Evolutionary conservation across 208 protist species (phyloP).

Genomic region (Leishmania amazonensis): DNA sequence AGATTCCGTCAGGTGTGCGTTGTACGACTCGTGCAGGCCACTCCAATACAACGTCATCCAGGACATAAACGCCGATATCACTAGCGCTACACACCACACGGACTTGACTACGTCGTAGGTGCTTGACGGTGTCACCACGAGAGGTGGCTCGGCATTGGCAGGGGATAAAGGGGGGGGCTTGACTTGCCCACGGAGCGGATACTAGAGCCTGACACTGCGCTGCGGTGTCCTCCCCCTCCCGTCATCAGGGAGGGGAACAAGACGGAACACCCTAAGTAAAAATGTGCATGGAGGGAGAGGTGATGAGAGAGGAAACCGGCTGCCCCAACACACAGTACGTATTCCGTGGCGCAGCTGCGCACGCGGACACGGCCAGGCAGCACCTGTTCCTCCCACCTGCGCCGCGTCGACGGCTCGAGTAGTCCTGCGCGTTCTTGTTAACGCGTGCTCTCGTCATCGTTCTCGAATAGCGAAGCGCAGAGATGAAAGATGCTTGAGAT

Average conservation of each 20-base stretch:
- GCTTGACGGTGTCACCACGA: not conserved
- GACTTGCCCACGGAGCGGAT: not conserved
- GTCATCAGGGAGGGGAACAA: not conserved
- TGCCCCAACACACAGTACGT: not conserved
- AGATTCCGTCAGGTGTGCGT: not conserved
- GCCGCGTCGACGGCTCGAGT: not conserved
- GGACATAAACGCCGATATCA: not conserved
- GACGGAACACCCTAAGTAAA: not conserved
- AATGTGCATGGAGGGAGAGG: not conserved
- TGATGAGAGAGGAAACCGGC: not conserved
- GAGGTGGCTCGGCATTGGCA: not conserved
- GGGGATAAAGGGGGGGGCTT: not conserved
- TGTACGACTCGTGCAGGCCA: slow-evolving; percentile 15
- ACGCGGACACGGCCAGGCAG: not conserved
- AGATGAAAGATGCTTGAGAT: not conserved
- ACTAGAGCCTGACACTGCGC: not conserved
- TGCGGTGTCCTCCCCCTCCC: not conserved
- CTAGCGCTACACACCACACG: not conserved
- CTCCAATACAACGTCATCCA: not conserved
- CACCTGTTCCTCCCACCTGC: not conserved
- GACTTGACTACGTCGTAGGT: not conserved
- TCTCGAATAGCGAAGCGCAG: not conserved
- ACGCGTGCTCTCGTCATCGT: not conserved
- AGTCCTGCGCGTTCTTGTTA: not conserved
- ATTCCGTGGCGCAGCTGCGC: not conserved